Percentiles rank a stretch among this genome's conserved stretches.
phyloP scores from a whole-genome alignment of 2,329 filamentous ascomycete genomes.

The Colletotrichum melonis region DNA sequence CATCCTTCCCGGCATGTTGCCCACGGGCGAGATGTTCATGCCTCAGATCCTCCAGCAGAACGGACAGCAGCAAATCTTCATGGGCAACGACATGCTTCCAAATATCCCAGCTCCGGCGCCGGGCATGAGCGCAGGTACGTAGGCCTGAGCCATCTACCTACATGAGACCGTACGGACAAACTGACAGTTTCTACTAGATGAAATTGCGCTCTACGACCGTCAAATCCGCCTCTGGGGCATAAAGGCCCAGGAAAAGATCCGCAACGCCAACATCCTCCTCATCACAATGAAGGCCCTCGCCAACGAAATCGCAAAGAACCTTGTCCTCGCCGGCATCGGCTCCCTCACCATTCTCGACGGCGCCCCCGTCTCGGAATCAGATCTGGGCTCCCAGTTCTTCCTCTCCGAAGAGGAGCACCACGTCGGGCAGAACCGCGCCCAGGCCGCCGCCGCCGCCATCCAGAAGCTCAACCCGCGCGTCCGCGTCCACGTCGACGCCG shows the following conservation, averaged over 20 bases:
- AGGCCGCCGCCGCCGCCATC: slow-evolving; percentile 81
- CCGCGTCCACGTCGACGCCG: slow-evolving; percentile 75
- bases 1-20: slow-evolving; percentile 35
- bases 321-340: slow-evolving; percentile 92
- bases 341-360: slow-evolving; percentile 91
- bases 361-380: slow-evolving; percentile 78
- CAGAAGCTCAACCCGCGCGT: slow-evolving; percentile 92
- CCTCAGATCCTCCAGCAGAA: slow-evolving; percentile 28
- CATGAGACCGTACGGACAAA: not conserved
- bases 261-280: slow-evolving; percentile 88
- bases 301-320: slow-evolving; percentile 93
- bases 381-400: slow-evolving; percentile 88
- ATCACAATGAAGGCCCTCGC: slow-evolving; percentile 89
- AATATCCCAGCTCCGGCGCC: slow-evolving; percentile 28
- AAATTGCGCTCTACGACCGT: slow-evolving; percentile 96
- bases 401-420: slow-evolving; percentile 72
- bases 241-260: slow-evolving; percentile 92
- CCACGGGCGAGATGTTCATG: slow-evolving; percentile 35
- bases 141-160: slow-evolving; percentile 22
- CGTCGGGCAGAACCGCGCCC: slow-evolving; percentile 85
- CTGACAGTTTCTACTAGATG: slow-evolving; percentile 67
- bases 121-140: slow-evolving; percentile 46
- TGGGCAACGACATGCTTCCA: slow-evolving; percentile 35
- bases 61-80: slow-evolving; percentile 20
- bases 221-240: slow-evolving; percentile 98